Evolutionary conservation across 768 basidiomycete species (phyloP), one percentile per base, ranked within the genome.

Genomic region (Collybiopsis luxurians): DNA sequence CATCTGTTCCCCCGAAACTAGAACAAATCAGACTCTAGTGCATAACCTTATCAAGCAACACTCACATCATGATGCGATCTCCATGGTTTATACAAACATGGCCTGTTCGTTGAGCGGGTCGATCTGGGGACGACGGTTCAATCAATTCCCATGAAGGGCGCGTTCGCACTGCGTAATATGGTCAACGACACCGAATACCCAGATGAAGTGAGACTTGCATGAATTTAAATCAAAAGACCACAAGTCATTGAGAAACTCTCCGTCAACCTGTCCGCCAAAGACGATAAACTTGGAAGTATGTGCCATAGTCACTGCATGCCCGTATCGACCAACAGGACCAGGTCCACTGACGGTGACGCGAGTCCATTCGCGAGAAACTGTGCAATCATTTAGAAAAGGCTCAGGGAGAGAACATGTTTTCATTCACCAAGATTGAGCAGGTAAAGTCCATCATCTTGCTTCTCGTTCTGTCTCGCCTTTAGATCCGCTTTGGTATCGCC

Each of bases 1-100:
- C 95, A 67, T 99, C 97, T 12, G 97, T 99, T 46, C 97, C 97
- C 30, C 97, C 97, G 63, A 99, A 98, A 49, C 92, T 95, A 60
- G n/a, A 48, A 56, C 51, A 17, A 64, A 61, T 59, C 9, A 65
- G 59, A 13, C 58, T 57, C 36, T 13, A 28, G 36, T 34, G n/a
- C 39, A 57, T 30, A 9, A 31, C 30, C 30, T 15, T 9, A 31
- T 58, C 58, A 64, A 59, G 43, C 59, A 53, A 54, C 46, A 77
- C 88, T 52, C 73, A 93, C 89, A 97, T 76, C 64, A 93, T 85
- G 55, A 98, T 83, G 59, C 86, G 87, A 67, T 95, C 91, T 51
- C 86, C 87, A 64, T 81, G 79, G 3, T 93, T 86, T 39, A 97
- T 80, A 66, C 90, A 90, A 59, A 92, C 82, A 73, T 99, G 97